These are phyloP conservation scores for Gorgonomyces haynaldii DNA, from an alignment of 192 early-diverging fungal species.

Conservation along the genomic window DNA sequence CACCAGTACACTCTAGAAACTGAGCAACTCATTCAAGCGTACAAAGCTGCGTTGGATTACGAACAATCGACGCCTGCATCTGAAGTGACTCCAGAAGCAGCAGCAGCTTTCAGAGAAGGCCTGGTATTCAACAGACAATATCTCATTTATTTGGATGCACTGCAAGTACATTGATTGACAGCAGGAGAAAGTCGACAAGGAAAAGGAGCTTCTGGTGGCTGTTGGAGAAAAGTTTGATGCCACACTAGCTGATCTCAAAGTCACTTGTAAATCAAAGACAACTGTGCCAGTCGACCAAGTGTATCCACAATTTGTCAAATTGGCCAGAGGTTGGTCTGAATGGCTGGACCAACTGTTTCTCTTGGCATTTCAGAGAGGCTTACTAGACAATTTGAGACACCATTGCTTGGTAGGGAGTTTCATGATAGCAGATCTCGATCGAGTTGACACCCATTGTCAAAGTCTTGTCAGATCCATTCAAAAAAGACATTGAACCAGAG, in stretches of 20 bases:
- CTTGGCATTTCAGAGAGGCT: constrained; percentile 37
- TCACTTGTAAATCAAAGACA: constrained; percentile 42
- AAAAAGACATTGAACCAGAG: constrained; percentile 38
- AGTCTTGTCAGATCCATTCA: constrained; percentile 13
- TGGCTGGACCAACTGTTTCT: constrained; percentile 46
- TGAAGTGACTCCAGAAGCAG: constrained; percentile 9
- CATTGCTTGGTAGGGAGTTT: background rate
- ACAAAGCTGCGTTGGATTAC: constrained; percentile 33
- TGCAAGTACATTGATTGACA: constrained; percentile 15
- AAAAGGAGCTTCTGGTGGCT: constrained; percentile 13
- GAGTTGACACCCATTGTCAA: constrained; percentile 21
- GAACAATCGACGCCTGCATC: constrained; percentile 15
- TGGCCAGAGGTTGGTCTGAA: constrained; percentile 37
- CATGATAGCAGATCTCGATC: constrained; percentile 22
- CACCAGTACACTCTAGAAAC: constrained; percentile 19
- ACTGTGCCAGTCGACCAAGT: constrained; percentile 53
- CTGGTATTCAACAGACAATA: constrained; percentile 39
- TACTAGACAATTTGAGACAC: constrained; percentile 26
- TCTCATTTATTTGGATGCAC: constrained; percentile 47
- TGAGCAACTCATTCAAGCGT: constrained; percentile 32
- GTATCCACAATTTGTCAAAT: constrained; percentile 38
- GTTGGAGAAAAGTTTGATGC: constrained; percentile 30
- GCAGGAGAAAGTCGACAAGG: constrained; percentile 33
- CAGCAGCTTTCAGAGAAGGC: constrained; percentile 15
- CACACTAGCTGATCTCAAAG: constrained; percentile 34